These are phyloP conservation scores for Solioccasus polychromus DNA, from an alignment of 768 basidiomycete genomes.

Conservation along the genomic window DNA sequence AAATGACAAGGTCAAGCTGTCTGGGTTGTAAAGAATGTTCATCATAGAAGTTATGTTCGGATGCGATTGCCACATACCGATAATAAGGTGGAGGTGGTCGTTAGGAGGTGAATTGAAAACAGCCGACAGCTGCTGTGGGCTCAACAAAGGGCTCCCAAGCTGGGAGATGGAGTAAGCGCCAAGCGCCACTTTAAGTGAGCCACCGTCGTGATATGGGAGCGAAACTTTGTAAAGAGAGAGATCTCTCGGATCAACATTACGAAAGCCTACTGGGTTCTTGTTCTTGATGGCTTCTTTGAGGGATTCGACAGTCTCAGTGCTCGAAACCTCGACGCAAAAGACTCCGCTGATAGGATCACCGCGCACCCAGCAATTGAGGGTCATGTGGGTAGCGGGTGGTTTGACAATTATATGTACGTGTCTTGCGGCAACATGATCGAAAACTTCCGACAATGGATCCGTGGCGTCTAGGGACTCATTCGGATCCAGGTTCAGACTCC, in stretches of 20 bases:
- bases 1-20: background rate
- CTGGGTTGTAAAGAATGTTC: background rate
- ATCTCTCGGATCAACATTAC: background rate
- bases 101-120: background rate
- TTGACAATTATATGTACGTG: too few species aligned
- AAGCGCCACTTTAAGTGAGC: too few species aligned
- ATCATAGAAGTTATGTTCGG: background rate
- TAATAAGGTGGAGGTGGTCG: background rate
- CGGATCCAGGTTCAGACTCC: too few species aligned
- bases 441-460: too few species aligned
- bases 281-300: constrained; percentile 2
- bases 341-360: background rate
- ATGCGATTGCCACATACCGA: background rate
- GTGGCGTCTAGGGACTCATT: too few species aligned
- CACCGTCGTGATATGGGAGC: too few species aligned
- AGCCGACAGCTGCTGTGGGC: background rate
- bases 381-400: too few species aligned
- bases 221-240: constrained; percentile 1
- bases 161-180: too few species aligned
- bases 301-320: background rate
- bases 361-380: constrained; percentile 2
- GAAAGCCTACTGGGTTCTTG: background rate
- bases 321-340: constrained; percentile 2
- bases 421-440: too few species aligned
- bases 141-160: background rate